Evolutionary conservation across 2,329 filamentous ascomycete species (phyloP).

Genomic region (Chaetothyriales sp.): DNA sequence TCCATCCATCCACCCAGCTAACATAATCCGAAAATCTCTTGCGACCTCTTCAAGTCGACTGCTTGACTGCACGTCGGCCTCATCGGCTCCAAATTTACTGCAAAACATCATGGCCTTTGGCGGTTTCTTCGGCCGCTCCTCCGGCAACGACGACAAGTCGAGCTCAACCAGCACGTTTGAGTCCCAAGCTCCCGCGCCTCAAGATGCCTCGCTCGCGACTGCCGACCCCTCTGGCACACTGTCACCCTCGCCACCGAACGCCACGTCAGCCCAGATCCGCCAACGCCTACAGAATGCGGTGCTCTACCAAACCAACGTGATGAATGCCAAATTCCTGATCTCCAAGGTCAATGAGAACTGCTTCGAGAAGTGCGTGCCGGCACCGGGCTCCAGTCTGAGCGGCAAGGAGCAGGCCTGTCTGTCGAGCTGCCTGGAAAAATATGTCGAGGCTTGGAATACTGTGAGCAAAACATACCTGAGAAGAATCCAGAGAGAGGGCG

Average conservation of each 20-base stretch:
- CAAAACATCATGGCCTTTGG: conserved; percentile 20
- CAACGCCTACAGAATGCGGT: conserved; percentile 36
- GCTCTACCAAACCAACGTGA: conserved; percentile 49
- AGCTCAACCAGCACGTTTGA: conserved; percentile 3
- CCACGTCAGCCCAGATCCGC: conserved; percentile 9
- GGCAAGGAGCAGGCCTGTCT: conserved; percentile 56
- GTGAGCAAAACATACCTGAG: conserved; percentile 54
- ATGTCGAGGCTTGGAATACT: conserved; percentile 65
- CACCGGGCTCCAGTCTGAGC: conserved; percentile 52
- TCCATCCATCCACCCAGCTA: background rate
- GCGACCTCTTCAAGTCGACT: background rate
- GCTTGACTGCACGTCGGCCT: background rate
- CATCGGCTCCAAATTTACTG: background rate
- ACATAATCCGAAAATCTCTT: background rate
- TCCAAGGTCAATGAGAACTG: conserved; percentile 71
- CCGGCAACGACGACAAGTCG: conserved; percentile 11
- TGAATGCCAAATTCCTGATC: conserved; percentile 55
- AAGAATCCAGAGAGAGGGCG: conserved; percentile 44
- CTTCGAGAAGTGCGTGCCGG: conserved; percentile 61
- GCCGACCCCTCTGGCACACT: background rate
- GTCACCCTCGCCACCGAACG: conserved; percentile 11
- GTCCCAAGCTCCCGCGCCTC: conserved; percentile 1
- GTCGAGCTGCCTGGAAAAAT: conserved; percentile 69
- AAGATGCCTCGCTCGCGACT: conserved; percentile 3
- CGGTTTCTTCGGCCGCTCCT: conserved; percentile 22